Base-by-base conservation (phyloP, 345 rosid species). In the Litchi chinensis region DNA sequence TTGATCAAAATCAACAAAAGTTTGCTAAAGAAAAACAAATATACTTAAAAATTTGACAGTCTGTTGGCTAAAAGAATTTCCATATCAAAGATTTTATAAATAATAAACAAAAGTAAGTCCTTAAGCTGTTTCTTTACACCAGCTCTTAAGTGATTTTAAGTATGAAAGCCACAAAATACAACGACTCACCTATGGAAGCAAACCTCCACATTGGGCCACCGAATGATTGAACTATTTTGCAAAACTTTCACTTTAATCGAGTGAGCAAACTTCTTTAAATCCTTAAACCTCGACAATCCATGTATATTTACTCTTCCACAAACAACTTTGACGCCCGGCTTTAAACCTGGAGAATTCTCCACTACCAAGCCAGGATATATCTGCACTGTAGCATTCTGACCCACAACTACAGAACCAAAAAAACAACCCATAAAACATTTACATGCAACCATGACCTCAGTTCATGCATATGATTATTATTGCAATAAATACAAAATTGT, bases 151-250 rank as follows among this genome's bases (percentile, higher is more conserved):
- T 37, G 26, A 70, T 48, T 70, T 50, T 13, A 2, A n/a, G 60
- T 52, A 10, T 71, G 40, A 32, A 19, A 60, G 40, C 26, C 26
- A 60, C 11, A 57, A 48, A 16, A n/a, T 40, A 54, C 22, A 78
- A 77, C 18, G 32, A 80, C 91, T 81, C 72, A 95, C 99, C 94
- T 81, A 68, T 95, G 98, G 83, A 95, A 93, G 85, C 99, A 95
- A 78, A 91, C 88, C 69, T 90, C 98, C 10, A 90, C 64, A 65
- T 76, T 87, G 9, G 87, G 77, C 46, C 83, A 74, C 74, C 83
- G 85, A 43, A 59, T 65, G 65, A 78, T 80, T 46, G 92, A 83
- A 68, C 80, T 73, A 37, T 84, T 86, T 54, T 74, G 82, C 19
- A 74, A 76, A 83, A 92, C 85, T 64, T 84, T 83, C 83, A 93